Conservation (phyloP, 2,329 filamentous ascomycete species). For the Cordyceps fumosorosea region DNA sequence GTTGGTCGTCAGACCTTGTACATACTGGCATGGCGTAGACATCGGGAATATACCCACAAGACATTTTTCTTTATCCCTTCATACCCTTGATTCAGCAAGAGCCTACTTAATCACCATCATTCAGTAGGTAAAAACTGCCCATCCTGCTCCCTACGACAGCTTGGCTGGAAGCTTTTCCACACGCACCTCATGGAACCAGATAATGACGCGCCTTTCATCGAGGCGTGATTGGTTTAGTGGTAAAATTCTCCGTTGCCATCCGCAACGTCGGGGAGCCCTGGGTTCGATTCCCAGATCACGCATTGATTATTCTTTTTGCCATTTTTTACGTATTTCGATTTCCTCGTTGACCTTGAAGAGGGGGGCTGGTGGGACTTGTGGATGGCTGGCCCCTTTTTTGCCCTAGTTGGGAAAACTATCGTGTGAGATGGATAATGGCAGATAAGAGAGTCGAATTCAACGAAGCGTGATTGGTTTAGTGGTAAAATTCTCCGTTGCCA, state of each 20-base stretch:
- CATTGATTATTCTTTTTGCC: constrained; percentile 12
- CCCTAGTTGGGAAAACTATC: neutral
- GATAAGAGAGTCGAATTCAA: neutral
- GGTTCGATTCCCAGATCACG: constrained; percentile 21
- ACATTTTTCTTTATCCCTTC: neutral
- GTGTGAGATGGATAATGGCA: neutral
- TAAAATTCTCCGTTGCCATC: constrained; percentile 21
- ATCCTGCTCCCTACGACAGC: too few relatives aligned
- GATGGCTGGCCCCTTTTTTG: neutral
- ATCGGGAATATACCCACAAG: neutral
- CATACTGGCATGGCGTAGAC: neutral
- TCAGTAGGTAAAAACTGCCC: too few relatives aligned
- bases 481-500: constrained; percentile 19
- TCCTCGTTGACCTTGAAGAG: neutral
- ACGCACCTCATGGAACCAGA: neutral
- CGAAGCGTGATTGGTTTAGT: constrained; percentile 19
- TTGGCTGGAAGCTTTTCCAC: too few relatives aligned
- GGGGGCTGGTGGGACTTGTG: neutral
- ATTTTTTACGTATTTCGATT: neutral
- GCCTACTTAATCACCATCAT: too few relatives aligned
- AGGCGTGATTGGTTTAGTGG: constrained; percentile 21
- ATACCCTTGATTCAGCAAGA: too few relatives aligned
- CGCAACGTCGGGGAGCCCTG: constrained; percentile 15
- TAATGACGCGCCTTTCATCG: neutral
- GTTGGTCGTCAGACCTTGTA: neutral